Base-by-base conservation (phyloP, 2,329 filamentous ascomycete species). In the Lomentospora prolificans region DNA sequence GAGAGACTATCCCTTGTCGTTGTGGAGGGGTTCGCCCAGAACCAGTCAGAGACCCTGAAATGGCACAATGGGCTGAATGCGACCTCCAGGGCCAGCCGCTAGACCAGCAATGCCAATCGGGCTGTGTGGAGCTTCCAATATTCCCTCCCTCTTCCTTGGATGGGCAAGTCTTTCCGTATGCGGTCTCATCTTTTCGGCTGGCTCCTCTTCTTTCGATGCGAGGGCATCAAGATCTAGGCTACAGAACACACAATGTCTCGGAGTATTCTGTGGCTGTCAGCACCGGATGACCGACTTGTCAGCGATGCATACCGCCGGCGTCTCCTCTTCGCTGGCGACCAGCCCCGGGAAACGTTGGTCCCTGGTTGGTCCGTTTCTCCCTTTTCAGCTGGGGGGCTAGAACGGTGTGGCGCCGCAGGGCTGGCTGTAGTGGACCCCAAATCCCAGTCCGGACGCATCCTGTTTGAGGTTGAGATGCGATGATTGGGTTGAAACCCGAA, bases 391-490 rank as follows among this genome's bases (percentile, higher is more conserved):
- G n/a, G n/a, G n/a, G n/a, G n/a, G n/a, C n/a, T n/a, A n/a, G 12
- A 36, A 1, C 24, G 52, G n/a, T 28, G 36, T 54, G 52, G 52
- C 52, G 52, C 19, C 28, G 52, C 36, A 30, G 24, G 52, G 36
- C 52, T 54, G 19, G 52, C 52, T 54, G 52, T 19, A 22, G 17
- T 19, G 44, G 44, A 48, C 8, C 44, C 4, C 19, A 27, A 48
- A 22, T 10, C 44, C 10, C 10, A 25, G 3, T 19, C 4, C 10
- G 14, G 22, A n/a, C 44, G 22, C 22, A 48, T 22, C 44, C 4
- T 17, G 44, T 8, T 10, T 48, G 44, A 25, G 24, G 44, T 48
- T 22, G 10, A 10, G 44, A 22, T 9, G 4, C 6, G 17, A 14
- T 48, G 44, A 48, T 48, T 48, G 44, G 44, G 22, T 10, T 19